Evolutionary conservation across 176 grass and related monocot species (phyloP).

Genomic region (Cenchrus purpureus): DNA sequence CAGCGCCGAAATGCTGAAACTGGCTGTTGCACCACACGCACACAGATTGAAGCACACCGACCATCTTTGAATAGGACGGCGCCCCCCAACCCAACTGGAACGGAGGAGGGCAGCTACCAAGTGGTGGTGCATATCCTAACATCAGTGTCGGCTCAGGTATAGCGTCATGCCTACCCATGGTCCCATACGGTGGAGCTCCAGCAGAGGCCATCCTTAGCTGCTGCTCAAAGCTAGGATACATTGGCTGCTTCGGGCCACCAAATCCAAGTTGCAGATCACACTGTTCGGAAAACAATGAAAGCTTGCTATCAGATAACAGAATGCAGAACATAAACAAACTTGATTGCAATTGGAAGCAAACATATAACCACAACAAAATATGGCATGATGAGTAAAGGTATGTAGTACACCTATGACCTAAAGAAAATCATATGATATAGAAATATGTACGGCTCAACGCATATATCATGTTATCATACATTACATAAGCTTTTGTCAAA

Average conservation of each 20-base stretch:
- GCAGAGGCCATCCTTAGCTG: constrained; percentile 65
- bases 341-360: constrained; percentile 8
- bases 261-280: constrained; percentile 55
- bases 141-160: constrained; percentile 61
- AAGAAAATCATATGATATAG: constrained; percentile 15
- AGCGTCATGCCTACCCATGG: constrained; percentile 48
- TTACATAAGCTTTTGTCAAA: constrained; percentile 22
- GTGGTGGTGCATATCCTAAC: constrained; percentile 63
- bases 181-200: constrained; percentile 52
- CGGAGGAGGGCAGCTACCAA: constrained; percentile 55
- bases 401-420: background rate
- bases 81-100: constrained; percentile 89
- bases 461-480: constrained; percentile 2
- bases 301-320: constrained; percentile 18
- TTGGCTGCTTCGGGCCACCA: constrained; percentile 52
- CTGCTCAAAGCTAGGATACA: constrained; percentile 62
- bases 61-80: constrained; percentile 55
- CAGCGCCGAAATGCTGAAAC: constrained; percentile 63
- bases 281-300: constrained; percentile 50
- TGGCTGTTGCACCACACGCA: constrained; percentile 83
- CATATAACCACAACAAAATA: background rate
- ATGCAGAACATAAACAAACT: background rate
- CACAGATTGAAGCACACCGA: constrained; percentile 48
- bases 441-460: constrained; percentile 5
- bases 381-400: background rate